These are phyloP conservation scores for Solanum gandarillasii DNA, from an alignment of 257 asterid genomes.

Conservation along the genomic window DNA sequence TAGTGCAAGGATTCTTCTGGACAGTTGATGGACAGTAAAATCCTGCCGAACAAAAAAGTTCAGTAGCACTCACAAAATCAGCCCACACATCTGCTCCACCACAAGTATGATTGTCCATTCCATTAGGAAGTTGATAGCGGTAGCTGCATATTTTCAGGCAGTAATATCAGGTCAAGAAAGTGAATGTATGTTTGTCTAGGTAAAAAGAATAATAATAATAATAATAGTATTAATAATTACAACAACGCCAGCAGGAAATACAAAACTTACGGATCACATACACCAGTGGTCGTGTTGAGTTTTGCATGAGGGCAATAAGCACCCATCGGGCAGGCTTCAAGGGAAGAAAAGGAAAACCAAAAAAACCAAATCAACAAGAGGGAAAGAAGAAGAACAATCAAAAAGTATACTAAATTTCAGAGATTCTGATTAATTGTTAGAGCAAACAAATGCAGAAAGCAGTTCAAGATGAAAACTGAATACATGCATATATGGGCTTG, in stretches of 20 bases:
- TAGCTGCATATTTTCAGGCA: slow-evolving; percentile 39
- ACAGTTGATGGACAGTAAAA: slow-evolving; percentile 65
- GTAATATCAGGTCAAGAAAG: slow-evolving; percentile 2
- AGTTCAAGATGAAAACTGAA: background rate
- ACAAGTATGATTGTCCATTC: slow-evolving; percentile 53
- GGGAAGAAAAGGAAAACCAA: slow-evolving; percentile 7
- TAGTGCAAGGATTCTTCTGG: slow-evolving; percentile 42
- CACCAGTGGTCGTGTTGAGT: slow-evolving; percentile 33
- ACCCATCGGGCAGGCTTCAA: slow-evolving; percentile 86
- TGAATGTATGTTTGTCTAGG: background rate
- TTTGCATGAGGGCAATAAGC: slow-evolving; percentile 77
- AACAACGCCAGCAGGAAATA: background rate
- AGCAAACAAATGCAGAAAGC: background rate
- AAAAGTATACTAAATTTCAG: background rate
- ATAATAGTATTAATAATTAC: background rate
- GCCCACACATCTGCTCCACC: slow-evolving; percentile 93
- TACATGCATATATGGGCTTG: background rate
- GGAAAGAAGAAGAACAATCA: background rate
- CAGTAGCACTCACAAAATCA: slow-evolving; percentile 43
- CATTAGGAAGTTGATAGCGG: slow-evolving; percentile 54
- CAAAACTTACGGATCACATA: slow-evolving; percentile 75
- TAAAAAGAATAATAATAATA: background rate
- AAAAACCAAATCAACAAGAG: background rate
- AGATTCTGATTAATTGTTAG: background rate
- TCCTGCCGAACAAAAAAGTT: slow-evolving; percentile 76